Base-by-base conservation (phyloP, 805 yeast genomes). In the Starmerella powellii region DNA sequence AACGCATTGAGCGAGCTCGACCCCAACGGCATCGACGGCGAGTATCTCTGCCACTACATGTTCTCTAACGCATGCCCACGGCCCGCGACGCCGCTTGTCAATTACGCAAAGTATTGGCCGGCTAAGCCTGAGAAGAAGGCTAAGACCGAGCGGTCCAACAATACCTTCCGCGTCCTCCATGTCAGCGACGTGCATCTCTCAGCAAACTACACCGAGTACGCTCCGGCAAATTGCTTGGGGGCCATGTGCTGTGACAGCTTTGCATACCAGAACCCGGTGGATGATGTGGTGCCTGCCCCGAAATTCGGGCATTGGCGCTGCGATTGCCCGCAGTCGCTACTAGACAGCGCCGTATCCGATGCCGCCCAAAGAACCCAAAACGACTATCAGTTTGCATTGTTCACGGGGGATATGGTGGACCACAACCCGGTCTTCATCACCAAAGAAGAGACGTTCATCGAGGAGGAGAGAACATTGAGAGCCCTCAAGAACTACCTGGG, bases 331-430 rank as follows among this genome's bases (percentile, higher is more conserved):
- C 76, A 72, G 46, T 57, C 73, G 15, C 61, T 79, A 49, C 63
- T 79, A 51, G 78, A 77, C 56, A 71, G 72, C 48, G 70, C 81
- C 10, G 60, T 78, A 56, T 63, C 64, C 38, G 61, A 71, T 20
- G 63, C 72, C 2, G 31, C 37, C 17, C 26, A 12, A 6, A 30
- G 35, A 15, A 18, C 18, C 5, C 59, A 64, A 16, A 76, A 70
- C 51, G 58, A 64, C 16, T 78, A 70, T 51, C 78, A 76, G 40
- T 78, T 78, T 54, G 68, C 79, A 2, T 59, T 79, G 30, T 79
- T 79, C 65, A 79, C 85, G 4, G 86, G 86, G 43, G 87, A 79
- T 54, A 65, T 78, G 56, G 79, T 78, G 41, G 85, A 79, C 56
- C 87, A 79, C 54, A 74, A 70, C 43, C 54, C 63, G 11, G 65